Conservation (phyloP, 371 early-diverging fungal genomes). For the Circinella umbellata region DNA sequence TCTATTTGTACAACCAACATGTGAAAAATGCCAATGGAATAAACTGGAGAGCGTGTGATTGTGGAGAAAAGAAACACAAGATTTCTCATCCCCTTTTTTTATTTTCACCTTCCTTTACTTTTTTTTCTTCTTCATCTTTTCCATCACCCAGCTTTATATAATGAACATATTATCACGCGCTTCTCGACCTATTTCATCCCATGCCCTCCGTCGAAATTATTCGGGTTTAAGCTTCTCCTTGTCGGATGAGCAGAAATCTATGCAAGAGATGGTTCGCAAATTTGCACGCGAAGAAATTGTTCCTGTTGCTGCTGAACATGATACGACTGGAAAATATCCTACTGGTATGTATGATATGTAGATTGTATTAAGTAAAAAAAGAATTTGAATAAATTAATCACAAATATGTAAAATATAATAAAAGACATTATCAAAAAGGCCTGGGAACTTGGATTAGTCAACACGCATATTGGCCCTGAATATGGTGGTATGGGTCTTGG, state of each 20-base stretch:
- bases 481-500: constrained; percentile 91
- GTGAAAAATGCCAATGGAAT: constrained; percentile 6
- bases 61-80: not conserved
- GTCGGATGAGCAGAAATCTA: constrained; percentile 83
- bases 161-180: not conserved
- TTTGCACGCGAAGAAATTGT: constrained; percentile 91
- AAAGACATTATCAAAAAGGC: constrained; percentile 92
- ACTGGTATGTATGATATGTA: constrained; percentile 26
- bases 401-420: not conserved
- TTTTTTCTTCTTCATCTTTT: not conserved
- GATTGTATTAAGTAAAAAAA: not conserved
- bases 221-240: constrained; percentile 67
- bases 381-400: too few species aligned
- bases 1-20: not conserved
- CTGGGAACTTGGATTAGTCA: constrained; percentile 95
- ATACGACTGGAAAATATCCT: constrained; percentile 93
- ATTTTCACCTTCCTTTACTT: not conserved
- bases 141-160: not conserved
- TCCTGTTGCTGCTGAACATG: constrained; percentile 94
- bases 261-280: constrained; percentile 92
- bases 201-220: constrained; percentile 1
- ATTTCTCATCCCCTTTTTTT: not conserved
- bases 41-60: not conserved
- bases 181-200: not conserved
- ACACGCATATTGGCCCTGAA: constrained; percentile 87